Conservation (phyloP, 2,329 filamentous ascomycete genomes). For the Podosphaera aphanis region DNA sequence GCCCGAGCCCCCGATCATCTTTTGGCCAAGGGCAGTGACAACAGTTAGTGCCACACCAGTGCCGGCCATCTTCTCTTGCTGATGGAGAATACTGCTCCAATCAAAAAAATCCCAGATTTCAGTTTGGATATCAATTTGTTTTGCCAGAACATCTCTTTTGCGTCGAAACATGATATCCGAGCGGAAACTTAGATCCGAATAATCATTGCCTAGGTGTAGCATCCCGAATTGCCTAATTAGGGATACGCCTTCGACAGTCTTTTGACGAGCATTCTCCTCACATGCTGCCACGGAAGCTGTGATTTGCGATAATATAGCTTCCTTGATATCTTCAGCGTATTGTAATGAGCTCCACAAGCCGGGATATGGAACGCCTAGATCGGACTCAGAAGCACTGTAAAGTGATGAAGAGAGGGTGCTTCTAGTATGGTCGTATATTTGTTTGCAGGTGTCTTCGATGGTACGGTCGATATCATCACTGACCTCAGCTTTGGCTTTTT, state of each 20-base stretch:
- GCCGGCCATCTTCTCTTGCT: conserved; percentile 83
- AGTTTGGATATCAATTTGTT: conserved; percentile 68
- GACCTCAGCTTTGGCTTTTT: conserved; percentile 56
- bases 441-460: conserved; percentile 65
- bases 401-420: conserved; percentile 56
- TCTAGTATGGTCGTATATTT: conserved; percentile 68
- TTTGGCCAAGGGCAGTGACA: conserved; percentile 60
- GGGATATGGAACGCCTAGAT: conserved; percentile 67
- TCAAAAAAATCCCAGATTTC: conserved; percentile 92
- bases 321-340: conserved; percentile 81
- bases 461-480: conserved; percentile 58
- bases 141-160: conserved; percentile 55
- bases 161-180: conserved; percentile 86
- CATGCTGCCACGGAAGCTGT: conserved; percentile 53
- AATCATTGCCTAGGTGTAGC: conserved; percentile 69
- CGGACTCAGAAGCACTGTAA: conserved; percentile 45
- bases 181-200: conserved; percentile 66
- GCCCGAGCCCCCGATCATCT: conserved; percentile 58
- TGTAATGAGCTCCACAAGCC: conserved; percentile 68
- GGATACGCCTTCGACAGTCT: conserved; percentile 60
- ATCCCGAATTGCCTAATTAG: conserved; percentile 75
- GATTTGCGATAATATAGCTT: conserved; percentile 77
- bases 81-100: conserved; percentile 55
- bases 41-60: conserved; percentile 88
- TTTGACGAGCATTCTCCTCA: conserved; percentile 63